Percentiles rank a stretch among this genome's conserved stretches.
phyloP scores from a whole-genome alignment of 2,329 filamentous ascomycete species.

The Aureobasidium subglaciale region DNA sequence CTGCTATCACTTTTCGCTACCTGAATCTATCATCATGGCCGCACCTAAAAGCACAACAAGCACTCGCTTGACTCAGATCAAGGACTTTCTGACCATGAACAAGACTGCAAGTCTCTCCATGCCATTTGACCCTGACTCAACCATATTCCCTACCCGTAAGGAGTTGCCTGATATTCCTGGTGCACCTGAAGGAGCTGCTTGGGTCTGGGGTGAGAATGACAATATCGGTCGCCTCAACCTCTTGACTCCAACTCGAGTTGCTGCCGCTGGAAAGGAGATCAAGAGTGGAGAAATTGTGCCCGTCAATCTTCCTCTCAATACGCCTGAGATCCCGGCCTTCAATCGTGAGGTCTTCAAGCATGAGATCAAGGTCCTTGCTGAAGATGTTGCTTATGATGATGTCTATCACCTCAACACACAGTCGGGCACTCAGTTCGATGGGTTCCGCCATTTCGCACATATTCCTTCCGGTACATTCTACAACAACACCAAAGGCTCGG shows the following conservation, averaged over 20 bases:
- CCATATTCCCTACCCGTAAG: slow-evolving; percentile 46
- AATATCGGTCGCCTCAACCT: slow-evolving; percentile 29
- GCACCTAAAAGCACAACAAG: slow-evolving; percentile 28
- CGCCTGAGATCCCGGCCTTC: slow-evolving; percentile 46
- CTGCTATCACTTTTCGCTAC: background rate
- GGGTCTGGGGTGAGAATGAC: slow-evolving; percentile 55
- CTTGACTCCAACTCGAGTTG: slow-evolving; percentile 35
- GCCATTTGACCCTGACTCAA: slow-evolving; percentile 49
- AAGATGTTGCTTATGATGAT: slow-evolving; percentile 36
- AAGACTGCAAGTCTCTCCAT: slow-evolving; percentile 39
- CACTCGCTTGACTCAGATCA: slow-evolving; percentile 37
- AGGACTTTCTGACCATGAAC: slow-evolving; percentile 38
- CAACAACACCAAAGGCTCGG: slow-evolving; percentile 34
- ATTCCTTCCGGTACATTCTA: slow-evolving; percentile 34
- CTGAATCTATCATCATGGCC: slow-evolving; percentile 23
- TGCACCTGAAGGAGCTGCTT: slow-evolving; percentile 50
- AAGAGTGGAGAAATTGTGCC: slow-evolving; percentile 49
- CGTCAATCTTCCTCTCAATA: slow-evolving; percentile 48
- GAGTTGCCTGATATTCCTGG: slow-evolving; percentile 46
- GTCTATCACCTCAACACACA: slow-evolving; percentile 44
- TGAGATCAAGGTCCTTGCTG: slow-evolving; percentile 41
- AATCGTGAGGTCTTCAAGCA: slow-evolving; percentile 47
- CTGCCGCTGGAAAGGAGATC: slow-evolving; percentile 48
- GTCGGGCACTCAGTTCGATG: slow-evolving; percentile 40
- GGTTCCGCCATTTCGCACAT: slow-evolving; percentile 43